These are phyloP conservation scores for Acidomyces sp. DNA, from an alignment of 495 filamentous ascomycete species.

Conservation along the genomic window DNA sequence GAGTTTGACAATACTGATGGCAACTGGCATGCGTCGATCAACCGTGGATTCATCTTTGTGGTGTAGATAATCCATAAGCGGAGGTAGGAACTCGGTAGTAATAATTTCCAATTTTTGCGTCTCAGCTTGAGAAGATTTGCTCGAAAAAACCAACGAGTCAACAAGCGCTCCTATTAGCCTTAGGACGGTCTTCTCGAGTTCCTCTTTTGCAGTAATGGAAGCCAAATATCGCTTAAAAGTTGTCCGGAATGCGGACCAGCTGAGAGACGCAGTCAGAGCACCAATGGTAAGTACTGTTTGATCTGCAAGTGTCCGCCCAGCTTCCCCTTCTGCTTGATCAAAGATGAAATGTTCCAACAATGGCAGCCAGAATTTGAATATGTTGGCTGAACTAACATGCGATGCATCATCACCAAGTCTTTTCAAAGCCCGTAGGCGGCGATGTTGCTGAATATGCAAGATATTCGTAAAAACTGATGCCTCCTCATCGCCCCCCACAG, in stretches of 20 bases:
- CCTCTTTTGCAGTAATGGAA: slow-evolving; percentile 70
- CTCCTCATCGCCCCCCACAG: slow-evolving; percentile 68
- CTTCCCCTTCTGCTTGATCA: slow-evolving; percentile 58
- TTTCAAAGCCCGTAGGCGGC: slow-evolving; percentile 71
- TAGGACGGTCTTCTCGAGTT: slow-evolving; percentile 74
- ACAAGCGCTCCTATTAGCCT: slow-evolving; percentile 67
- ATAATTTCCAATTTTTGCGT: slow-evolving; percentile 1
- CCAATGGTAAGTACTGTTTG: slow-evolving; percentile 68
- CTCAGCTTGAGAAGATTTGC: slow-evolving; percentile 15
- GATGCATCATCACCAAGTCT: slow-evolving; percentile 53
- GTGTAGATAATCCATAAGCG: slow-evolving; percentile 67
- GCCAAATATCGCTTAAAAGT: slow-evolving; percentile 67
- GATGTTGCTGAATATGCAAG: slow-evolving; percentile 78
- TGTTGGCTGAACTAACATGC: slow-evolving; percentile 56
- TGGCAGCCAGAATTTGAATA: slow-evolving; percentile 78
- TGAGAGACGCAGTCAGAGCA: slow-evolving; percentile 54
- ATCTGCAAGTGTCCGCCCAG: slow-evolving; percentile 69
- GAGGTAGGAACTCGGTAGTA: slow-evolving; percentile 39
- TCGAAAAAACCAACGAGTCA: slow-evolving; percentile 43
- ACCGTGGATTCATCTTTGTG: slow-evolving; percentile 89
- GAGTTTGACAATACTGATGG: slow-evolving; percentile 74
- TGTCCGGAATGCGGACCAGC: slow-evolving; percentile 83
- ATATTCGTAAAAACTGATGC: slow-evolving; percentile 89
- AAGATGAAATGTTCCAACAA: slow-evolving; percentile 91
- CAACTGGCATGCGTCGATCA: slow-evolving; percentile 77